Percentiles rank a stretch among this genome's conserved stretches.
These are phyloP conservation scores for Ophiostoma pallidulum DNA, from an alignment of 2,329 filamentous ascomycete genomes.

Conservation along the genomic window DNA sequence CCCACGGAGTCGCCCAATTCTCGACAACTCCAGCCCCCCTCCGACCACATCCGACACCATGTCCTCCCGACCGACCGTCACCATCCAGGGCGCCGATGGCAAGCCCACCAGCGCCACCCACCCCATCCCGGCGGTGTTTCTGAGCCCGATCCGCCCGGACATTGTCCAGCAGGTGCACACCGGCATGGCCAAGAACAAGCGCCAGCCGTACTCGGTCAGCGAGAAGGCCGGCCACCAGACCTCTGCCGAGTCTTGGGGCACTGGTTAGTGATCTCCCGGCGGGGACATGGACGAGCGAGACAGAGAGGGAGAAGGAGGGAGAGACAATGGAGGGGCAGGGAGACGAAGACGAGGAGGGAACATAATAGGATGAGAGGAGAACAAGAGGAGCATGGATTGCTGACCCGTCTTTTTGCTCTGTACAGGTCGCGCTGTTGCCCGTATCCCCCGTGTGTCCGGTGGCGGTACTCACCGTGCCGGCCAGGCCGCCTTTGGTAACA, in stretches of 20 bases:
- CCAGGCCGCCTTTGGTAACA: slow-evolving; percentile 99
- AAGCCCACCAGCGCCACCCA: slow-evolving; percentile 80
- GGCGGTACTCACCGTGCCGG: slow-evolving; percentile 99
- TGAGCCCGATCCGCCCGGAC: slow-evolving; percentile 92
- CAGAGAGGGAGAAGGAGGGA: not conserved
- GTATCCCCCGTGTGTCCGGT: slow-evolving; percentile 99
- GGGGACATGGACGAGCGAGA: not conserved
- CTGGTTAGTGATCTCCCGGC: slow-evolving; percentile 56
- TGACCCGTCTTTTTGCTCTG: not conserved
- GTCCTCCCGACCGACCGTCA: slow-evolving; percentile 95
- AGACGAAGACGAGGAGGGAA: not conserved
- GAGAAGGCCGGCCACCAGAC: slow-evolving; percentile 99
- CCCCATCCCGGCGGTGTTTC: slow-evolving; percentile 94
- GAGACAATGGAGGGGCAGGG: no score
- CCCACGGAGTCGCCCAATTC: slow-evolving; percentile 4
- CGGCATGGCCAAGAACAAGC: slow-evolving; percentile 99
- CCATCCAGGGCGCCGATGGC: slow-evolving; percentile 95
- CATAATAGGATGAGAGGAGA: not conserved
- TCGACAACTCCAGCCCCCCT: slow-evolving; percentile 7
- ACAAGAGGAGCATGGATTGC: not conserved
- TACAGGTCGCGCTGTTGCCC: slow-evolving; percentile 92
- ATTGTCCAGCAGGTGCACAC: slow-evolving; percentile 99
- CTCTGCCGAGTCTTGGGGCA: slow-evolving; percentile 99
- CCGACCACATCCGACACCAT: slow-evolving; percentile 37
- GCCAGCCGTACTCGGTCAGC: slow-evolving; percentile 98